A percentile compares a stretch with the other conserved stretches of the same genome.
Evolutionary conservation across 192 early-diverging fungal genomes (phyloP).

Genomic region (Thamnidium elegans): DNA sequence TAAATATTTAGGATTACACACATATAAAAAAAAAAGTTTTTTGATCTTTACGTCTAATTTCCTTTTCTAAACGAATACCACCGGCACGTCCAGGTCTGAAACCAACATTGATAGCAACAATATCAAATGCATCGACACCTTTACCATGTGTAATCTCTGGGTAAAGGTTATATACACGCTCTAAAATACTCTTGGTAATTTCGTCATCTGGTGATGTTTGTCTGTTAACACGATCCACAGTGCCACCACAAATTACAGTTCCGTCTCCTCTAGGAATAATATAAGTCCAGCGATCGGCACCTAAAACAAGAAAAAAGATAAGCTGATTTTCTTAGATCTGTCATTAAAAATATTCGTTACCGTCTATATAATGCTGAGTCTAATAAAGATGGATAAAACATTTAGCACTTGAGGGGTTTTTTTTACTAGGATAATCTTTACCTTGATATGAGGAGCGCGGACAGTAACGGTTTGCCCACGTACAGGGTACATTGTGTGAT

Average conservation of each 20-base stretch:
- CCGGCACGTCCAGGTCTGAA: slow-evolving; percentile 54
- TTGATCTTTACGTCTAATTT: slow-evolving; percentile 38
- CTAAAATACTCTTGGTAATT: slow-evolving; percentile 43
- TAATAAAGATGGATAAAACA: not conserved
- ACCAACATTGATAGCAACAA: slow-evolving; percentile 57
- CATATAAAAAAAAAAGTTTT: not conserved
- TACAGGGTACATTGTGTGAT: slow-evolving; percentile 64
- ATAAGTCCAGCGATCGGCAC: slow-evolving; percentile 53
- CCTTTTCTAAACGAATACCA: slow-evolving; percentile 59
- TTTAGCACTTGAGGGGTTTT: not conserved
- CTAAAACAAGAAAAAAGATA: not conserved
- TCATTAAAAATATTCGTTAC: not conserved
- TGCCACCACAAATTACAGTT: slow-evolving; percentile 77
- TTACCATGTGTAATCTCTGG: slow-evolving; percentile 47
- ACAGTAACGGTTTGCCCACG: slow-evolving; percentile 84
- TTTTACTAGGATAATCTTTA: slow-evolving; percentile 33
- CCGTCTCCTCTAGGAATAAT: slow-evolving; percentile 84
- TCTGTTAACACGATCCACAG: slow-evolving; percentile 37
- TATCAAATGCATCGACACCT: slow-evolving; percentile 38
- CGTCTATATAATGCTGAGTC: slow-evolving; percentile 15
- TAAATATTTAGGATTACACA: not conserved
- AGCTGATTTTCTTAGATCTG: no score
- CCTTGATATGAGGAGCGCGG: slow-evolving; percentile 67
- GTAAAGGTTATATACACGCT: slow-evolving; percentile 43
- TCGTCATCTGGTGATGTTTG: slow-evolving; percentile 25